Percentiles rank a stretch among this genome's conserved stretches.
Evolutionary conservation across 2,329 filamentous ascomycete species (phyloP).

Genomic region (Stachybotrys echinatus): DNA sequence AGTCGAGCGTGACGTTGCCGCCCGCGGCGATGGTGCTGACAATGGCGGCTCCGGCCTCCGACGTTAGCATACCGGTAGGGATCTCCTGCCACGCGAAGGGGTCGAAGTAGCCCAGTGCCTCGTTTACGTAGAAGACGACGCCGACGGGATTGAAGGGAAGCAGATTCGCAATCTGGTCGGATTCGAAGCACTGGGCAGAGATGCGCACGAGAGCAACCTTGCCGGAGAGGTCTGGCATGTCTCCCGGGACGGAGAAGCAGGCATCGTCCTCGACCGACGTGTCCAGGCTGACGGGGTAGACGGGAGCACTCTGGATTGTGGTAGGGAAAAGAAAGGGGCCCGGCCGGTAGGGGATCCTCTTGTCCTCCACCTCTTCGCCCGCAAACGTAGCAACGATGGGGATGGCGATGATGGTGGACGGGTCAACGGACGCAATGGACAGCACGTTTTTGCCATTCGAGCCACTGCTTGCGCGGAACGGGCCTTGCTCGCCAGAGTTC

Average conservation of each 20-base stretch:
- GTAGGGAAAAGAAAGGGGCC: background rate
- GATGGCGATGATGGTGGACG: background rate
- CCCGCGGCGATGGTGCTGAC: background rate
- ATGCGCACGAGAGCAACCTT: conserved; percentile 1
- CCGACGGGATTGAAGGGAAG: background rate
- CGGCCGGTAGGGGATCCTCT: background rate
- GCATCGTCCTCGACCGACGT: conserved; percentile 6
- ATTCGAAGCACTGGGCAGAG: background rate
- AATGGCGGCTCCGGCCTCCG: background rate
- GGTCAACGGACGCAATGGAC: conserved; percentile 7
- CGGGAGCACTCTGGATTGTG: background rate
- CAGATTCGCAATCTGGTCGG: background rate
- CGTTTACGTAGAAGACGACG: background rate
- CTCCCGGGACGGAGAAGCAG: conserved; percentile 5
- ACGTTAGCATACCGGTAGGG: background rate
- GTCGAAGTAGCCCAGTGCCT: background rate
- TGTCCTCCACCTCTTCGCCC: background rate
- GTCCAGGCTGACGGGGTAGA: background rate
- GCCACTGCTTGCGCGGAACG: conserved; percentile 25
- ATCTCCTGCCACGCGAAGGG: background rate
- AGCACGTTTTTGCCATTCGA: conserved; percentile 2
- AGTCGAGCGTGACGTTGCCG: conserved; percentile 1
- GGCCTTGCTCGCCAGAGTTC: conserved; percentile 34
- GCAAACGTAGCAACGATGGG: background rate
- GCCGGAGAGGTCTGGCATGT: background rate